Evolutionary conservation across 2,329 filamentous ascomycete species (phyloP).

Genomic region (Fusarium sterilihyphosum): DNA sequence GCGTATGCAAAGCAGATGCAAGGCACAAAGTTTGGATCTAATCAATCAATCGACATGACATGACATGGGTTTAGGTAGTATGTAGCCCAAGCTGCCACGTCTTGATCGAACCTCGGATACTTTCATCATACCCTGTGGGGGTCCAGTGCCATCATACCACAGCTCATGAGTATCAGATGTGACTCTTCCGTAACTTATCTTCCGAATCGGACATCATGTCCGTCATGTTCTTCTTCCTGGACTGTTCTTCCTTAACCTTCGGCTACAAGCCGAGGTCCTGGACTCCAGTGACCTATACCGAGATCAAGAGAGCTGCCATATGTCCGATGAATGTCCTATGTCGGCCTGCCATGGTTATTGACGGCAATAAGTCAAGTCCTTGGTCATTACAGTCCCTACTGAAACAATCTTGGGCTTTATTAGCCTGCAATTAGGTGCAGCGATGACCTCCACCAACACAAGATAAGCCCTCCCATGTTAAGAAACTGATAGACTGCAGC

Average conservation of each 20-base stretch:
- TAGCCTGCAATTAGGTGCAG: neutral
- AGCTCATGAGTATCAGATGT: constrained; percentile 2
- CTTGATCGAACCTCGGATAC: constrained; percentile 1
- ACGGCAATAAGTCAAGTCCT: neutral
- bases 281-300: constrained; percentile 1
- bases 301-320: constrained; percentile 14
- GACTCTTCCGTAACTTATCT: neutral
- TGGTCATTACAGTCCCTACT: neutral
- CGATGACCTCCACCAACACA: neutral
- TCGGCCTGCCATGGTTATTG: neutral
- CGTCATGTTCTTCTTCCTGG: neutral
- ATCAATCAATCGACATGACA: neutral
- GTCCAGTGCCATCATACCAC: neutral
- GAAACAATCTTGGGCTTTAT: neutral
- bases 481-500: neutral
- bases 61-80: neutral
- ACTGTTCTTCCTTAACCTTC: constrained; percentile 1
- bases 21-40: neutral
- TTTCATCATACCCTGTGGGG: neutral
- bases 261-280: constrained; percentile 26
- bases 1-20: neutral
- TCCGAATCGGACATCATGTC: constrained; percentile 14
- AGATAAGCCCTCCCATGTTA: neutral
- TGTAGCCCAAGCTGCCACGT: neutral
- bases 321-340: constrained; percentile 12